Base-by-base conservation (phyloP, 164 flowering plant genomes). In the Aristolochia contorta region DNA sequence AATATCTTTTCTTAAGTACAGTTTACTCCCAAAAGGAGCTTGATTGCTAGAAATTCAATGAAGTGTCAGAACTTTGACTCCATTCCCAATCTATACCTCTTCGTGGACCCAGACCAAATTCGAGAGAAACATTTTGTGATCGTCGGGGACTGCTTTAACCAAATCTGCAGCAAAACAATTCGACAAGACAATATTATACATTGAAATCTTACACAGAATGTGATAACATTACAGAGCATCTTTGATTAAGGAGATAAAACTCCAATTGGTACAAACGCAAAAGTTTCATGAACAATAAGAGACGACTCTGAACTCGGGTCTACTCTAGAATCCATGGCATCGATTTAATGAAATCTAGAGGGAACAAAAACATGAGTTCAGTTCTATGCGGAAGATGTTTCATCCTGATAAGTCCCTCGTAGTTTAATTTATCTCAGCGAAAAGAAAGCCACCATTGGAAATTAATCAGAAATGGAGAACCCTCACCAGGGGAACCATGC, bases 41-140 rank as follows among this genome's bases (percentile, higher is more conserved):
- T 16, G 41, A 57, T 16, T 25, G 19, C 43, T 6, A 30, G 41
- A 57, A 25, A 41, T 16, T 3, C 41, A 57, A 16, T 19, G 7
- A 19, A 23, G 2, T 24, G 9, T 8, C 18, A 56, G 16, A 12
- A 0, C 16, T 27, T 20, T 27, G 20, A 30, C 14, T 19, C 14
- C 48, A 41, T 37, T 21, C 33, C 16, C 53, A 32, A 3, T 32
- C 7, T 32, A 18, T 58, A 88, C 98, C 94, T 89, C 98, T 77
- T 87, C 98, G 68, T 92, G 96, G 25, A 92, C 82, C 98, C 97
- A 93, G 61, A 80, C 92, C 79, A 93, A 55, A 69, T 84, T 77
- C 46, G 83, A 81, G 65, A 93, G 90, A 70, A 89, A 89, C 72
- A 78, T 82, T 78, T 83, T 89, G 74, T 93, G 98, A 16, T 82